Conservation (phyloP, 176 grass and related monocot species). For the Rhynchospora breviuscula region DNA sequence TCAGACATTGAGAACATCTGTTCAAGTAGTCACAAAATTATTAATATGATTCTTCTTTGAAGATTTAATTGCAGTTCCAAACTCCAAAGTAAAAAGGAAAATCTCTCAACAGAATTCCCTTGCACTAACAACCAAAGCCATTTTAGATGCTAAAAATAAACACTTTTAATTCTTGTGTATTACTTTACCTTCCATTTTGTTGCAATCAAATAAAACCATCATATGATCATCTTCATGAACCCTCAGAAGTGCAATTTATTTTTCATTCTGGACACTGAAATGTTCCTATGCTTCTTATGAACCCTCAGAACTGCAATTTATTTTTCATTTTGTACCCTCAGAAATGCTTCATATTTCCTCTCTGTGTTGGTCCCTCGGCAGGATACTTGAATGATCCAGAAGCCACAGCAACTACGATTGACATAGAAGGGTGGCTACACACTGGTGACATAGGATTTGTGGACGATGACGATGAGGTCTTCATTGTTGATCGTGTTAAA, state of each 20-base stretch:
- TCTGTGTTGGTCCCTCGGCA: not conserved
- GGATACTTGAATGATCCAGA: conserved; percentile 75
- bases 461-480: conserved; percentile 88
- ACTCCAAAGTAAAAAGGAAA: too few species aligned
- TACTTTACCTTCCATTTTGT: too few species aligned
- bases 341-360: not conserved
- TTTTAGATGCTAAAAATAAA: too few species aligned
- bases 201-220: not conserved
- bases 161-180: too few species aligned
- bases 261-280: not conserved
- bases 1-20: too few species aligned
- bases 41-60: too few species aligned
- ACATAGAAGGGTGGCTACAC: conserved; percentile 88
- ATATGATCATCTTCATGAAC: not conserved
- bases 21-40: too few species aligned
- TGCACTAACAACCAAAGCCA: too few species aligned
- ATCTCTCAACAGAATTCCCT: too few species aligned
- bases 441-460: conserved; percentile 81
- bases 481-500: conserved; percentile 95
- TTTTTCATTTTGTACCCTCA: not conserved
- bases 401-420: conserved; percentile 63
- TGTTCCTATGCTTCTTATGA: not conserved
- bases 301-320: not conserved
- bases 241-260: not conserved
- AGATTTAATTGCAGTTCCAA: too few species aligned